Evolutionary conservation across 768 basidiomycete genomes (phyloP).

Genomic region (Cystofilobasidium ferigula): DNA sequence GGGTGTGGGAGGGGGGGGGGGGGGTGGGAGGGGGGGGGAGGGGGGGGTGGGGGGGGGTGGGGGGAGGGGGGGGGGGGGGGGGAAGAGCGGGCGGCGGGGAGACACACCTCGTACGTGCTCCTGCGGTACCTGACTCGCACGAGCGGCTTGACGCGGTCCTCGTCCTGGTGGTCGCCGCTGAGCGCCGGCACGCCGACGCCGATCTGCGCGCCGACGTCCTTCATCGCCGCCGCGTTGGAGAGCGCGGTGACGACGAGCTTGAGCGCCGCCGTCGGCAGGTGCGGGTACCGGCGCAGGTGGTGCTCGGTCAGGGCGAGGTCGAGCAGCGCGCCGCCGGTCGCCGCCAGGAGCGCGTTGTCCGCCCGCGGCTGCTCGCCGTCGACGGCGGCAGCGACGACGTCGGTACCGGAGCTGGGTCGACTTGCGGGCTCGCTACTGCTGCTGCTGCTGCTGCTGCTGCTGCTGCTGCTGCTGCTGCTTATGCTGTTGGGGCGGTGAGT

Average conservation of each 20-base stretch:
- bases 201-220: background rate
- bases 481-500: background rate
- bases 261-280: constrained; percentile 10
- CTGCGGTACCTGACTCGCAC: background rate
- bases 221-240: constrained; percentile 4
- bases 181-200: background rate
- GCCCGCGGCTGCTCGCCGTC: too few species aligned
- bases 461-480: too few species aligned
- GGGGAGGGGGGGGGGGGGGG: background rate
- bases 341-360: constrained; percentile 8
- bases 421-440: background rate
- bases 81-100: background rate
- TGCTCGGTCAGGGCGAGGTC: constrained; percentile 13
- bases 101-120: background rate
- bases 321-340: constrained; percentile 2
- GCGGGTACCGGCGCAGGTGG: constrained; percentile 7
- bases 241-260: constrained; percentile 12
- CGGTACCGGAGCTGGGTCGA: too few species aligned
- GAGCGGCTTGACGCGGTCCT: background rate
- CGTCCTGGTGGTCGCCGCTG: background rate
- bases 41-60: too few species aligned
- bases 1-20: too few species aligned
- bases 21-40: background rate
- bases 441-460: too few species aligned
- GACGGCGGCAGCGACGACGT: too few species aligned